A percentile compares a stretch with the other conserved stretches of the same genome.
Evolutionary conservation across 306 rosid species (phyloP).

Genomic region (Acacia confusa): DNA sequence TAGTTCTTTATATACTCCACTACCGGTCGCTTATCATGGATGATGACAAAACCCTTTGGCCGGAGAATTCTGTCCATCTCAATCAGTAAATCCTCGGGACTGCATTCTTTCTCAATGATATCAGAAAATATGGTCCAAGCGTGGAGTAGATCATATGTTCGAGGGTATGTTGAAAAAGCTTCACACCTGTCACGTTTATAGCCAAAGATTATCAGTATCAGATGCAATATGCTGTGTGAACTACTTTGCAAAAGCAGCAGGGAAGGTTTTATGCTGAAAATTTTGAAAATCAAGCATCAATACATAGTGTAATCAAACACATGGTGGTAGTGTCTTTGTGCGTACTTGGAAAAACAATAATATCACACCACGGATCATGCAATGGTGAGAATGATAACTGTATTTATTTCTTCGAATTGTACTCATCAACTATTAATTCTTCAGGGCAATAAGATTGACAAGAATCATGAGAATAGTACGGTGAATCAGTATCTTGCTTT

Average conservation of each 20-base stretch:
- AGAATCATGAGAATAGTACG: neutral
- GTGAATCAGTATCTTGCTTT: constrained; percentile 14
- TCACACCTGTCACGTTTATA: constrained; percentile 66
- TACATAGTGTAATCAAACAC: neutral
- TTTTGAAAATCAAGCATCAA: neutral
- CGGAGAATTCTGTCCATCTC: constrained; percentile 89
- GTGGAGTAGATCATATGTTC: constrained; percentile 85
- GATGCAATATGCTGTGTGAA: neutral
- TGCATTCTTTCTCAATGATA: constrained; percentile 73
- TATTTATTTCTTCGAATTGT: neutral
- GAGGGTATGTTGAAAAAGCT: constrained; percentile 90
- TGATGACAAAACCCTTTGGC: constrained; percentile 81
- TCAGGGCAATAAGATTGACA: neutral
- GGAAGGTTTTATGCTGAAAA: neutral
- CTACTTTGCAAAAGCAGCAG: neutral
- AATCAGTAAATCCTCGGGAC: constrained; percentile 75
- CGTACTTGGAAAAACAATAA: neutral
- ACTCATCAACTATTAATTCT: neutral
- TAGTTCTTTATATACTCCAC: constrained; percentile 64
- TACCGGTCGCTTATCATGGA: constrained; percentile 61
- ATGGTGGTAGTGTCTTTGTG: neutral
- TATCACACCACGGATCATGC: constrained; percentile 14
- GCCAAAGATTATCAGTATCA: constrained; percentile 31
- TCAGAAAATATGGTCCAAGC: constrained; percentile 84
- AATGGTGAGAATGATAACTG: neutral